Evolutionary conservation across 2,329 filamentous ascomycete genomes (phyloP).

Genomic region (Arthrobotrys pseudoclavata): DNA sequence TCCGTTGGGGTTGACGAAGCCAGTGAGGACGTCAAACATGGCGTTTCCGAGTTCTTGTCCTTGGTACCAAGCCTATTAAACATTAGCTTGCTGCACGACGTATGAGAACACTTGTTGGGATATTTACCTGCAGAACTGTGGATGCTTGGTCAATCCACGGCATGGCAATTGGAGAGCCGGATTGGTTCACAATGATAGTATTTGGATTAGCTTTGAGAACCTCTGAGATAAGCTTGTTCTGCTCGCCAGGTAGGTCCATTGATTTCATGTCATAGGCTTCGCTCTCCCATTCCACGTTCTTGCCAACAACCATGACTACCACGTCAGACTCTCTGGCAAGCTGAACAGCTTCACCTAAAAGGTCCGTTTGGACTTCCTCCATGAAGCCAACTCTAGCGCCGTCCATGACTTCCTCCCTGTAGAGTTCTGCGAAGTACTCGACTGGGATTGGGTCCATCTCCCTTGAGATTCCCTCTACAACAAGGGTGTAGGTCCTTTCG

Average conservation of each 20-base stretch:
- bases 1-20: conserved; percentile 79
- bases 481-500: conserved; percentile 63
- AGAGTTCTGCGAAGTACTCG: conserved; percentile 63
- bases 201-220: conserved; percentile 77
- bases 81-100: conserved; percentile 31
- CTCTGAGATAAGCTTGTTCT: conserved; percentile 74
- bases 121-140: conserved; percentile 64
- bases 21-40: conserved; percentile 82
- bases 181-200: conserved; percentile 81
- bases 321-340: conserved; percentile 79
- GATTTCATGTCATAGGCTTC: conserved; percentile 69
- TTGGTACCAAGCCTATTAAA: conserved; percentile 81
- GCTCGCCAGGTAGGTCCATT: conserved; percentile 72
- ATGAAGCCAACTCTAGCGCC: conserved; percentile 64
- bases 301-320: conserved; percentile 81
- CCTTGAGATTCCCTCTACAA: conserved; percentile 63
- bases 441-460: conserved; percentile 64
- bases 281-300: conserved; percentile 71
- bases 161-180: conserved; percentile 80
- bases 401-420: conserved; percentile 64
- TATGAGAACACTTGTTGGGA: conserved; percentile 22
- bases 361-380: conserved; percentile 65
- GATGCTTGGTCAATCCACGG: conserved; percentile 74
- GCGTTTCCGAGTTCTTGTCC: conserved; percentile 88
- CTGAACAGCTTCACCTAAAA: conserved; percentile 72